phyloP scores from a whole-genome alignment of 2,329 filamentous ascomycete species.

The Coleophoma cylindrospora region DNA sequence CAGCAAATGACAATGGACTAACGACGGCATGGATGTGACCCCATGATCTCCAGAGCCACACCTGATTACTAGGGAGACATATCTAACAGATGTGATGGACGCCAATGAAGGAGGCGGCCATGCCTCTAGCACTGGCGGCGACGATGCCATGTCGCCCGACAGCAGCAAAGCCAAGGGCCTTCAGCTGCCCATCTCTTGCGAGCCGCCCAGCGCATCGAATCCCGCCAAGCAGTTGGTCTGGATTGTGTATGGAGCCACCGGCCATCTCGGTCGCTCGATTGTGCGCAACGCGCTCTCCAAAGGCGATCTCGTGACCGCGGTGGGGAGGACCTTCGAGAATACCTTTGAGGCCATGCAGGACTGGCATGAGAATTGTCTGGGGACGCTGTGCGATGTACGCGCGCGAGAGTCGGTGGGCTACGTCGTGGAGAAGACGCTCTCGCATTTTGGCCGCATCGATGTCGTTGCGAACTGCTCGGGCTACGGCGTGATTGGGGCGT shows the following conservation, averaged over 20 bases:
- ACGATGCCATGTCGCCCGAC: constrained; percentile 11
- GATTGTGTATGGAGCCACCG: constrained; percentile 96
- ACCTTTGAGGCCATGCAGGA: constrained; percentile 66
- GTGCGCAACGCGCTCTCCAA: constrained; percentile 76
- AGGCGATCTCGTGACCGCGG: constrained; percentile 79
- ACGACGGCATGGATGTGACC: too few species aligned
- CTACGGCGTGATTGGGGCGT: constrained; percentile 91
- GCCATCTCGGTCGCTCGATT: constrained; percentile 89
- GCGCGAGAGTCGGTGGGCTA: constrained; percentile 70
- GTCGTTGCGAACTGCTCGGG: constrained; percentile 91
- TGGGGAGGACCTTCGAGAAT: constrained; percentile 78
- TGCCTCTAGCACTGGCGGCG: constrained; percentile 3
- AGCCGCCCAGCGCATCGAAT: constrained; percentile 70
- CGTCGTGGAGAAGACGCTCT: constrained; percentile 65
- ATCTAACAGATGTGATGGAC: neutral
- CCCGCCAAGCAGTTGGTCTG: constrained; percentile 75
- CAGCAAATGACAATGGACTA: too few species aligned
- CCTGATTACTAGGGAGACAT: too few species aligned
- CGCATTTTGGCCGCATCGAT: constrained; percentile 76
- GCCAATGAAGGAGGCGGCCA: neutral
- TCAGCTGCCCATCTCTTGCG: constrained; percentile 76
- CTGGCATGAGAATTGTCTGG: constrained; percentile 68
- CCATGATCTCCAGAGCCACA: too few species aligned
- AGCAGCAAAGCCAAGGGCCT: constrained; percentile 34
- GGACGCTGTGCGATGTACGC: constrained; percentile 85